phyloP scores from a whole-genome alignment of 2,329 filamentous ascomycete species.

The Xylariomycetidae sp. region DNA sequence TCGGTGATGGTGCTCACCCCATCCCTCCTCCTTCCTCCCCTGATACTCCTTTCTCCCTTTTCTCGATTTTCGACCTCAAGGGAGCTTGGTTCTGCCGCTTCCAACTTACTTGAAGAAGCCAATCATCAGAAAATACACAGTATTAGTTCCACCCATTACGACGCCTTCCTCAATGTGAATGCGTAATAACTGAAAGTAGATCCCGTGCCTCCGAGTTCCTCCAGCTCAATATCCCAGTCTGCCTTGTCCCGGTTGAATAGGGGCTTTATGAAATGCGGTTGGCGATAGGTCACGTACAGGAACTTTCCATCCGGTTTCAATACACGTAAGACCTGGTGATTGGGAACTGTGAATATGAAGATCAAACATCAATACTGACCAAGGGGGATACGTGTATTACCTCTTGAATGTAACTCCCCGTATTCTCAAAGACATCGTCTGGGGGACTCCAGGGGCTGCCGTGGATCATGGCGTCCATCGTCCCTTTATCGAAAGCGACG shows the following conservation, averaged over 20 bases:
- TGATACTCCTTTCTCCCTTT: too few species aligned
- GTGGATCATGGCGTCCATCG: conserved; percentile 52
- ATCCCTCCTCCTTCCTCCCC: too few species aligned
- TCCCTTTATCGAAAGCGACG: conserved; percentile 55
- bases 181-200: conserved; percentile 47
- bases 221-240: conserved; percentile 38
- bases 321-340: conserved; percentile 38
- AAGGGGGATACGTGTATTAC: conserved; percentile 23
- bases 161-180: too few species aligned
- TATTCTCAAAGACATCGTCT: conserved; percentile 42
- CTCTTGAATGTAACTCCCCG: conserved; percentile 43
- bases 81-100: too few species aligned
- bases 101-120: too few species aligned
- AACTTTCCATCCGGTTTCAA: conserved; percentile 44
- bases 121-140: too few species aligned
- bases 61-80: too few species aligned
- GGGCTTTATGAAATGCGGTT: conserved; percentile 49
- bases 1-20: too few species aligned
- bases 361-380: too few species aligned
- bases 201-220: conserved; percentile 33
- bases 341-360: conserved; percentile 1
- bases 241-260: conserved; percentile 37
- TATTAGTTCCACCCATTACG: too few species aligned
- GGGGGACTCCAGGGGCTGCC: conserved; percentile 50
- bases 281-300: conserved; percentile 49